Conservation (phyloP, 345 rosid genomes). For the Moricandia arvensis region DNA sequence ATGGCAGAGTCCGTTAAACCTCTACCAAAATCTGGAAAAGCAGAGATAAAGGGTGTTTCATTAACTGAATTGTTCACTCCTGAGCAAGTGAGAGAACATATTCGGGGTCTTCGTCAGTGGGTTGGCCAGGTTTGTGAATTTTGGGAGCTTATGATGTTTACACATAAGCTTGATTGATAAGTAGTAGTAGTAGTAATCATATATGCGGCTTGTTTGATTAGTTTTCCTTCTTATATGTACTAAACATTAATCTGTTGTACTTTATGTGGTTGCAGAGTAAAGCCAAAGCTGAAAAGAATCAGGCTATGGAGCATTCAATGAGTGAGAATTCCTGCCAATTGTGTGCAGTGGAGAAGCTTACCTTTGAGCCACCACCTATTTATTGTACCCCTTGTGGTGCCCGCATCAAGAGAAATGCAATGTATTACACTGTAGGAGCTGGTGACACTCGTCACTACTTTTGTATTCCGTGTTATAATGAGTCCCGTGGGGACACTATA, state of each 20-base stretch:
- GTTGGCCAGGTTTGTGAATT: constrained; percentile 84
- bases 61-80: constrained; percentile 96
- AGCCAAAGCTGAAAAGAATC: constrained; percentile 97
- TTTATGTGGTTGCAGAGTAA: constrained; percentile 65
- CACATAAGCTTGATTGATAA: not conserved
- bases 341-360: constrained; percentile 99
- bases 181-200: constrained; percentile 1
- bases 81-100: constrained; percentile 93
- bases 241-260: not conserved
- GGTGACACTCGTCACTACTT: constrained; percentile 96
- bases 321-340: constrained; percentile 99
- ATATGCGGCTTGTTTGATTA: constrained; percentile 7
- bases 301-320: constrained; percentile 99
- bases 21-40: constrained; percentile 79
- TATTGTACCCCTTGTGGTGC: constrained; percentile 98
- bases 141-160: constrained; percentile 7
- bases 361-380: constrained; percentile 99
- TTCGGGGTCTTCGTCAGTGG: constrained; percentile 93
- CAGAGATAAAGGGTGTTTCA: constrained; percentile 94
- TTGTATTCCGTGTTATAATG: constrained; percentile 97
- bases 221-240: not conserved
- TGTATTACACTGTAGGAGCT: constrained; percentile 93
- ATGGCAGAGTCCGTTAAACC: constrained; percentile 49
- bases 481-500: constrained; percentile 87
- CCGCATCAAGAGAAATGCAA: constrained; percentile 97